Percentiles rank a stretch among this genome's conserved stretches.
Conservation (phyloP, 371 early-diverging fungal species). For the Apophysomyces variabilis region DNA sequence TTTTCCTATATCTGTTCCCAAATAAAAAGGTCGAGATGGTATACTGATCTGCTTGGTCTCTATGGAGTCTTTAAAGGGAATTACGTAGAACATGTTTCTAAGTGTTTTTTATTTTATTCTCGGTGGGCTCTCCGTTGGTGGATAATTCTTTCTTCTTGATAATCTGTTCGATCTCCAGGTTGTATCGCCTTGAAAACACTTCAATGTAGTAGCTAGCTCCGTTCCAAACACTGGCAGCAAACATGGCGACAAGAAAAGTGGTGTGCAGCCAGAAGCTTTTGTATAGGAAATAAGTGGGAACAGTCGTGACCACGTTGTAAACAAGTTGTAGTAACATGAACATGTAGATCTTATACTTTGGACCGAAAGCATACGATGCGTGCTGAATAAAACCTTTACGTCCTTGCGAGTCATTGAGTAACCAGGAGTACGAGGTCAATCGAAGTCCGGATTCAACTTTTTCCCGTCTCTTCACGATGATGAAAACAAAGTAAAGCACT, state of each 20-base stretch:
- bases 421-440: slow-evolving; percentile 71
- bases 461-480: slow-evolving; percentile 61
- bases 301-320: slow-evolving; percentile 58
- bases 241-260: slow-evolving; percentile 56
- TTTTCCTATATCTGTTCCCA: no score
- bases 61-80: no score
- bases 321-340: slow-evolving; percentile 71
- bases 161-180: slow-evolving; percentile 52
- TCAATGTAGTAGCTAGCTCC: slow-evolving; percentile 79
- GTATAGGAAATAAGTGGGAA: slow-evolving; percentile 51
- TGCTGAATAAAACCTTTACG: slow-evolving; percentile 53
- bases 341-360: slow-evolving; percentile 59
- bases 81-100: neutral
- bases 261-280: slow-evolving; percentile 62
- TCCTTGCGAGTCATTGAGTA: slow-evolving; percentile 60
- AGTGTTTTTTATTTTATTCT: neutral
- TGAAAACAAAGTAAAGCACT: slow-evolving; percentile 65
- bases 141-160: slow-evolving; percentile 25
- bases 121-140: slow-evolving; percentile 8
- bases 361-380: slow-evolving; percentile 55
- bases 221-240: slow-evolving; percentile 70
- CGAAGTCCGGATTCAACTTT: slow-evolving; percentile 69
- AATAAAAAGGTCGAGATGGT: no score
- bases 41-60: no score
- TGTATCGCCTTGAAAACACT: slow-evolving; percentile 68